Evolutionary conservation across 768 basidiomycete species (phyloP).

Genomic region (Calocybe cyanea): DNA sequence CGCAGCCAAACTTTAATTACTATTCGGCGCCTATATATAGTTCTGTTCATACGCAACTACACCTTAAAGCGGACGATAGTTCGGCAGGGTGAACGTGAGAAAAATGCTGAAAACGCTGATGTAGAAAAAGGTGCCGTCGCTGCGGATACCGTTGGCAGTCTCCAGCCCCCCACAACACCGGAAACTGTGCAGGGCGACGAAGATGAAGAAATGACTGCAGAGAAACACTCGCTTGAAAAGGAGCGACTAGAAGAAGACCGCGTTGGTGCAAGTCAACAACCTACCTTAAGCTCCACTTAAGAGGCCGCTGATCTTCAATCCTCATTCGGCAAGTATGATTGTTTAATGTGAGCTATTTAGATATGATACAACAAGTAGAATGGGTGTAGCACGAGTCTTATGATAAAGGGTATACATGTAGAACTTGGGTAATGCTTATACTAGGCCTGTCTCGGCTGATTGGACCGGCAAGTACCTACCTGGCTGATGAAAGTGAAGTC

Average conservation of each 20-base stretch:
- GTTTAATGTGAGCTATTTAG: too few species aligned
- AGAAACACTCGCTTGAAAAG: constrained; percentile 17
- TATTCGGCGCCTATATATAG: constrained; percentile 24
- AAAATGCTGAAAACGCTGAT: constrained; percentile 17
- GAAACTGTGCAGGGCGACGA: constrained; percentile 22
- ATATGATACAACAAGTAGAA: too few species aligned
- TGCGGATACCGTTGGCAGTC: constrained; percentile 6
- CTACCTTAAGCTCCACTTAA: constrained; percentile 20
- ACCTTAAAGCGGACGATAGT: constrained; percentile 50
- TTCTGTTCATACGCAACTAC: constrained; percentile 57
- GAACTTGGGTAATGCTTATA: too few species aligned
- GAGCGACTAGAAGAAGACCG: constrained; percentile 10
- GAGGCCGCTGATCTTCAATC: not conserved
- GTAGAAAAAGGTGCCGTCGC: constrained; percentile 15
- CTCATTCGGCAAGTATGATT: too few species aligned
- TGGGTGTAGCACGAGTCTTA: too few species aligned
- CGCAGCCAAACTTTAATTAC: not conserved
- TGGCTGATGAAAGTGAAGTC: too few species aligned
- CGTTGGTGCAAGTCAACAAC: constrained; percentile 15
- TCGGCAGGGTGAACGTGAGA: constrained; percentile 32
- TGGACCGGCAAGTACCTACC: too few species aligned
- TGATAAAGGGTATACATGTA: too few species aligned
- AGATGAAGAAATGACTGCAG: constrained; percentile 18
- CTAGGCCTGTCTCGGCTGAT: too few species aligned
- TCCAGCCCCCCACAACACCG: constrained; percentile 5